A percentile compares a stretch with the other conserved stretches of the same genome.
These are phyloP conservation scores for Colletotrichum spaethianum DNA, from an alignment of 2,329 filamentous ascomycete species.

Conservation along the genomic window DNA sequence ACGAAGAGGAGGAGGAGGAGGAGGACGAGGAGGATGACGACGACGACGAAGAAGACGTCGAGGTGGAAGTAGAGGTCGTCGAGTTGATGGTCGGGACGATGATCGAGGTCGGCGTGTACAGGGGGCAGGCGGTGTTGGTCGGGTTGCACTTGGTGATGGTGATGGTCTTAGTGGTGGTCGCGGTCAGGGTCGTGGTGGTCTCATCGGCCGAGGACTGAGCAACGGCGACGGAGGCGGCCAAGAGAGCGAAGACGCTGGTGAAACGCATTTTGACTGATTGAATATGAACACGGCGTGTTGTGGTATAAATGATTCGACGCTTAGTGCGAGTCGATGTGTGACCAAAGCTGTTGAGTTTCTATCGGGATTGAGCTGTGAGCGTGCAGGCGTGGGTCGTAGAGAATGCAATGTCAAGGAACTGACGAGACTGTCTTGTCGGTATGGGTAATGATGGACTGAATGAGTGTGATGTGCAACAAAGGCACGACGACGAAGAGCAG, in stretches of 20 bases:
- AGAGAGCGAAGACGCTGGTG: slow-evolving; percentile 57
- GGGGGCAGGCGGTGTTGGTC: slow-evolving; percentile 60
- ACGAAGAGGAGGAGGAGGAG: slow-evolving; percentile 37
- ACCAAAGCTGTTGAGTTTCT: slow-evolving; percentile 13
- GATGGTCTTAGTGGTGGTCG: slow-evolving; percentile 59
- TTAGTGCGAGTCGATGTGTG: slow-evolving; percentile 26
- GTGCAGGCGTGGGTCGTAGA: slow-evolving; percentile 12
- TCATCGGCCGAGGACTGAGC: slow-evolving; percentile 49
- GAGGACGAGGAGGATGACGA: slow-evolving; percentile 20
- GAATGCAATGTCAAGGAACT: slow-evolving; percentile 32
- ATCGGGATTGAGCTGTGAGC: slow-evolving; percentile 6
- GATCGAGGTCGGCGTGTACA: slow-evolving; percentile 49
- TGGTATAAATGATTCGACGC: slow-evolving; percentile 21
- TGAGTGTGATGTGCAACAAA: slow-evolving; percentile 35
- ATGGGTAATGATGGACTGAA: slow-evolving; percentile 14
- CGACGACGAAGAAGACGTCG: slow-evolving; percentile 15
- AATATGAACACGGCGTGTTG: slow-evolving; percentile 1
- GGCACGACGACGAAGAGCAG: slow-evolving; percentile 38
- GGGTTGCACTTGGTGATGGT: slow-evolving; percentile 65
- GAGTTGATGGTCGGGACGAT: slow-evolving; percentile 39
- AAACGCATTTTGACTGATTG: slow-evolving; percentile 60
- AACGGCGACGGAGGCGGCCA: slow-evolving; percentile 57
- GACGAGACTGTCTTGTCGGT: slow-evolving; percentile 38
- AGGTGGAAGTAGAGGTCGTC: slow-evolving; percentile 44
- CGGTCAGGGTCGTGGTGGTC: slow-evolving; percentile 58